A percentile compares a stretch with the other conserved stretches of the same genome.
phyloP scores from a whole-genome alignment of 306 rosid species.

The Vigna reflexopilosa region DNA sequence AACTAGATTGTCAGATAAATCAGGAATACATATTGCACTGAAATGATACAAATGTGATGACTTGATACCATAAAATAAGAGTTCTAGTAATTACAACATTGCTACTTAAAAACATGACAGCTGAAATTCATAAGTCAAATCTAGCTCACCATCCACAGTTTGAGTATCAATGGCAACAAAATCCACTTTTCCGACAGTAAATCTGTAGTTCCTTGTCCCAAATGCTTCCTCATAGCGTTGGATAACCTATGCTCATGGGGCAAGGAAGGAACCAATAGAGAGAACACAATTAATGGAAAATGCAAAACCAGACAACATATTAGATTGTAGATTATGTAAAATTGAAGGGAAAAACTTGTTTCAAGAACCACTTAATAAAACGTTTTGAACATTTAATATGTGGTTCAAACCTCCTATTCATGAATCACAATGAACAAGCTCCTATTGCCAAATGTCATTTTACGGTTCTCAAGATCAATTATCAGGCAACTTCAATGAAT shows the following conservation, averaged over 20 bases:
- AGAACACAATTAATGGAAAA: not conserved
- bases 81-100: slow-evolving; percentile 9
- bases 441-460: slow-evolving; percentile 4
- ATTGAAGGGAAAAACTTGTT: slow-evolving; percentile 17
- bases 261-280: slow-evolving; percentile 33
- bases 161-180: slow-evolving; percentile 81
- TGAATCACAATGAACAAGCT: not conserved
- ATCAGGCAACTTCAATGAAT: slow-evolving; percentile 8
- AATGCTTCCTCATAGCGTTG: slow-evolving; percentile 71
- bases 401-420: slow-evolving; percentile 1
- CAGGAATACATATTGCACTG: not conserved
- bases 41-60: not conserved
- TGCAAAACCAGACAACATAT: slow-evolving; percentile 2
- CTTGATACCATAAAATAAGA: slow-evolving; percentile 20
- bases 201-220: slow-evolving; percentile 66
- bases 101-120: slow-evolving; percentile 34
- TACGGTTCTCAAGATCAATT: slow-evolving; percentile 24
- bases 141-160: slow-evolving; percentile 69
- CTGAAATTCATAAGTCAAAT: slow-evolving; percentile 24
- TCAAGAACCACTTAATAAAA: slow-evolving; percentile 4
- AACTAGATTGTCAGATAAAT: slow-evolving; percentile 7
- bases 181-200: slow-evolving; percentile 72
- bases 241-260: slow-evolving; percentile 56
- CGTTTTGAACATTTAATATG: slow-evolving; percentile 16
- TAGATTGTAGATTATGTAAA: slow-evolving; percentile 26